Evolutionary conservation across 23 red algal species (phyloP).

Genomic region (Gracilariopsis chorda): DNA sequence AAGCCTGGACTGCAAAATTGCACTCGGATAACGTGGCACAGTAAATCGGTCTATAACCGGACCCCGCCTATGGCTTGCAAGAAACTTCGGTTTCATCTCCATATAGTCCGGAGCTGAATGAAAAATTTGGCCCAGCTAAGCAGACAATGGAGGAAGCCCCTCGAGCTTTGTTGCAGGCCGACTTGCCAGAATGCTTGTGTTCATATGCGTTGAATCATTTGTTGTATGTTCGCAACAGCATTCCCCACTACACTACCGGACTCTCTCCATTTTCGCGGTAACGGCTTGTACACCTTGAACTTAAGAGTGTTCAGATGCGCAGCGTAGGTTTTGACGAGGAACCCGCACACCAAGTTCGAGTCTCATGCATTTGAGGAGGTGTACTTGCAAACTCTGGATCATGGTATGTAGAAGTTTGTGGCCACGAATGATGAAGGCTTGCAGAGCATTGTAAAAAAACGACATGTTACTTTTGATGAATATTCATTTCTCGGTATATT

Average conservation of each 20-base stretch:
- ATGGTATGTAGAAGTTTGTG: too few species aligned
- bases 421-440: too few species aligned
- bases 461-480: background rate
- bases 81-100: background rate
- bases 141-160: background rate
- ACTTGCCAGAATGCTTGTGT: background rate
- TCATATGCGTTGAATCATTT: background rate
- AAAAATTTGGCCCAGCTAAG: background rate
- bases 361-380: too few species aligned
- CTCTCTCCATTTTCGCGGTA: background rate
- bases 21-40: slow-evolving; percentile 8
- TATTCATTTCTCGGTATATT: too few species aligned
- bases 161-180: background rate
- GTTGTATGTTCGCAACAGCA: background rate
- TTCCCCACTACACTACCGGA: background rate
- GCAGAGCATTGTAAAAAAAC: too few species aligned
- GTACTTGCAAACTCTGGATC: too few species aligned
- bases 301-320: too few species aligned
- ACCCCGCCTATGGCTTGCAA: background rate
- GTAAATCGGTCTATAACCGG: background rate
- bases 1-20: background rate
- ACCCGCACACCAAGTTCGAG: too few species aligned
- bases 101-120: slow-evolving; percentile 2
- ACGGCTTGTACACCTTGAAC: too few species aligned
- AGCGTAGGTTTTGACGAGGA: too few species aligned